Conservation (phyloP, 2,329 filamentous ascomycete species). For the Emmonsia crescens region DNA sequence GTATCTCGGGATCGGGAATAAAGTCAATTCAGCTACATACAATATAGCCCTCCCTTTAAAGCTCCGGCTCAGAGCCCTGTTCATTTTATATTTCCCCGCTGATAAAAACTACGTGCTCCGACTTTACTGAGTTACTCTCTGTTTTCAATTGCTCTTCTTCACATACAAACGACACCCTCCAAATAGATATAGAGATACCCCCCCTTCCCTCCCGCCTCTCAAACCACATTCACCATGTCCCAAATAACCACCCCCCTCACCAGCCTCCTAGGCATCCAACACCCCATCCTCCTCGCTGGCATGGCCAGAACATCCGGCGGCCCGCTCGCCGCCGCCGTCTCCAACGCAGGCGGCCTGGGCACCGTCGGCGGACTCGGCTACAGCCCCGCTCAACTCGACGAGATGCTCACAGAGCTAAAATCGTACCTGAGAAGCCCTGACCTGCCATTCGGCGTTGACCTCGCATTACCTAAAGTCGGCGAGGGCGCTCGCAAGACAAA, state of each 20-base stretch:
- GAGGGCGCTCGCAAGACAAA: slow-evolving; percentile 78
- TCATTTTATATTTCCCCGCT: not conserved
- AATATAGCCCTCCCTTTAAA: not conserved
- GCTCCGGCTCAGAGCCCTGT: not conserved
- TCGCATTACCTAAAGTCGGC: slow-evolving; percentile 82
- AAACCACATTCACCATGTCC: slow-evolving; percentile 13
- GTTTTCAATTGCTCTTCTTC: not conserved
- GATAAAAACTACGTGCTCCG: not conserved
- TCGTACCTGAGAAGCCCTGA: slow-evolving; percentile 52
- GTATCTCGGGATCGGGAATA: not conserved
- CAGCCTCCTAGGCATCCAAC: slow-evolving; percentile 66
- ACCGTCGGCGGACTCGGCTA: slow-evolving; percentile 55
- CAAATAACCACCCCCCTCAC: slow-evolving; percentile 65
- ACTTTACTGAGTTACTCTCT: not conserved
- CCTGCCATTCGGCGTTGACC: slow-evolving; percentile 81
- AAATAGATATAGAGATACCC: not conserved
- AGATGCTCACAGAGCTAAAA: slow-evolving; percentile 80
- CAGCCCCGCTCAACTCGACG: slow-evolving; percentile 61
- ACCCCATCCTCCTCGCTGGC: slow-evolving; percentile 84
- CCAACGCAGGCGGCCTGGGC: slow-evolving; percentile 73
- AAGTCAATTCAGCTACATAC: not conserved
- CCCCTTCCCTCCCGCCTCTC: not conserved
- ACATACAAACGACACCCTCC: not conserved
- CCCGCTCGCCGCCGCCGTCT: slow-evolving; percentile 70
- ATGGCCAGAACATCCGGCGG: slow-evolving; percentile 83